Evolutionary conservation across 257 asterid genomes (phyloP), one percentile per base, ranked within the genome.

Genomic region (Solanum dulcamara): DNA sequence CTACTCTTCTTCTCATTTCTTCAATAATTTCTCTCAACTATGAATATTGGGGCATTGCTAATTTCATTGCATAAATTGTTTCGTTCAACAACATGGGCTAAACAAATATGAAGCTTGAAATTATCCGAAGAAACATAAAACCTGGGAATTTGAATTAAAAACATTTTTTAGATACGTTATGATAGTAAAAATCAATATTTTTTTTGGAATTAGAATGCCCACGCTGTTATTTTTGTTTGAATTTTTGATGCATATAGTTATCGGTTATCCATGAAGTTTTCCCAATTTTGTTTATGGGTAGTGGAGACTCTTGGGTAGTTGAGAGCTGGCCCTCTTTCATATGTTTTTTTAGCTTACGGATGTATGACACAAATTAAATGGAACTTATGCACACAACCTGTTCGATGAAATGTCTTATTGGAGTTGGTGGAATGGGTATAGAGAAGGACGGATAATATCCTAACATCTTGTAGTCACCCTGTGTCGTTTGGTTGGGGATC

Each of bases 401-500:
- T 88, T 92, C 74, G 95, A 85, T 81, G 81, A 90, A 91, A 88
- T 89, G 87, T 59, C 37, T 35, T 53, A 72, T 74, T 70, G 66
- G 84, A 84, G 68, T 22, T 66, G 42, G 15, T 2, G 33, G 60
- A 33, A 33, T 9, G 13, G 62, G 67, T 83, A 12, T 0, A 42
- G 48, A 10, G 48, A 1, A 1, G 10, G 26, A 79, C 26, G 35
- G 70, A 82, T 59, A 38, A 33, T 48, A 51, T 83, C 13, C 51
- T 51, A 32, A 55, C 60, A 68, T 60, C 2, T 24, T 60, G 33
- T 60, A 24, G 17, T 60, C 4, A 55, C 9, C 30, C 57, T 3
- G 59, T 51, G n/a, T 17, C 8, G 42, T 38, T 38, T 9, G 10
- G 10, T 38, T n/a, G n/a, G n/a, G n/a, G n/a, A n/a, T n/a, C n/a